Base-by-base conservation (phyloP, 345 rosid genomes). In the Eutrema yunnanense region DNA sequence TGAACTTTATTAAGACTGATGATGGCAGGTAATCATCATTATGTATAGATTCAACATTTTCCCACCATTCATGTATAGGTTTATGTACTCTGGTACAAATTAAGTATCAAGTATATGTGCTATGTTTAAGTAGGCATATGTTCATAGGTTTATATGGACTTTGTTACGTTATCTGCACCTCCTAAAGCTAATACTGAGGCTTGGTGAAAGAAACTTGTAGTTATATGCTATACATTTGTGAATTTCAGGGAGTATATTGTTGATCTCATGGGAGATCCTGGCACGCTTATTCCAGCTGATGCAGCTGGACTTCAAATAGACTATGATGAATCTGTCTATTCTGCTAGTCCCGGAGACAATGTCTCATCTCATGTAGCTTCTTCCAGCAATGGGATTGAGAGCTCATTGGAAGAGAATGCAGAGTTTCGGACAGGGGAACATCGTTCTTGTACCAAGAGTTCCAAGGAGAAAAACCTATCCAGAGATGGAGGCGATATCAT, bases 241-340 rank as follows among this genome's bases (percentile, higher is more conserved):
- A 62, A 67, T 69, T 76, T 62, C 79, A 93, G 98, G 96, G 98
- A 93, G 85, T 89, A 87, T 83, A 93, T 93, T 53, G 90, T 93
- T 73, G 98, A 93, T 73, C 88, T 93, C 57, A 93, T 88, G 94
- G 97, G 97, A 73, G 98, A 85, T 82, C 98, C 97, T 3, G 98
- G 97, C 38, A 85, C 96, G 55, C 92, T 93, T 75, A 90, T 93
- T 80, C 97, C 98, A 82, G 82, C 98, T 71, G 97, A 93, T 81
- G 81, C 82, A 16, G 86, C 85, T 52, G 91, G 88, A 67, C 86
- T 83, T 67, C 90, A 82, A 68, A 65, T 81, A 71, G 91, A 82
- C 75, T 83, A 77, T 32, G 88, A 83, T 51, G 91, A 86, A 34
- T 48, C 90, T 49, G 60, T 82, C 62, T 82, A 66, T 74, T 84